Percentiles rank a stretch among this genome's conserved stretches.
These are phyloP conservation scores for Castanopsis chinensis DNA, from an alignment of 306 rosid species.

Conservation along the genomic window DNA sequence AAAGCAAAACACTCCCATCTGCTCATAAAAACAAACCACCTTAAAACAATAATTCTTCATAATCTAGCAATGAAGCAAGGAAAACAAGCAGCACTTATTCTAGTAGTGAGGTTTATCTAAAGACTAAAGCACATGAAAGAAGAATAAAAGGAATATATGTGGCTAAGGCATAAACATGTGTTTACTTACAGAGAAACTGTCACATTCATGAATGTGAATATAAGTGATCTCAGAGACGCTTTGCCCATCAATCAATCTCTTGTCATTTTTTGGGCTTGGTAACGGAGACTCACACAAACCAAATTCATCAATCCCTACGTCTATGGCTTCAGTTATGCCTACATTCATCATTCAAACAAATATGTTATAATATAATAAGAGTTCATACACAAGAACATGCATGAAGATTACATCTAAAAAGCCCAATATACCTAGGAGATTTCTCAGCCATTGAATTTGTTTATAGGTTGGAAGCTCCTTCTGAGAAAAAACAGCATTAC, in stretches of 20 bases:
- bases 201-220: slow-evolving; percentile 63
- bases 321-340: slow-evolving; percentile 50
- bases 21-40: neutral
- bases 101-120: neutral
- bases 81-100: no score
- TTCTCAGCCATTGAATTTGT: slow-evolving; percentile 48
- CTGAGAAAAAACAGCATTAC: slow-evolving; percentile 40
- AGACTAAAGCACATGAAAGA: neutral
- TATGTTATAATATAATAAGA: neutral
- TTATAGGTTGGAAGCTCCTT: slow-evolving; percentile 34
- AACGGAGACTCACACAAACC: slow-evolving; percentile 26
- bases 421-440: slow-evolving; percentile 26
- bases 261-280: slow-evolving; percentile 18
- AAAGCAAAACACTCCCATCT: slow-evolving; percentile 67
- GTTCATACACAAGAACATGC: neutral
- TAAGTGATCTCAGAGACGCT: slow-evolving; percentile 51
- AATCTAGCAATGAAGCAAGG: neutral
- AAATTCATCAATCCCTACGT: slow-evolving; percentile 55
- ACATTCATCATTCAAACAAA: neutral
- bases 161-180: neutral
- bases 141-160: neutral
- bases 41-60: neutral
- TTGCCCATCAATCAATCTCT: slow-evolving; percentile 40
- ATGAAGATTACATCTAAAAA: neutral
- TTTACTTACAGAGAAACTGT: slow-evolving; percentile 46